These are phyloP conservation scores for Rhizopogon vinicolor DNA, from an alignment of 768 basidiomycete genomes.

Conservation along the genomic window DNA sequence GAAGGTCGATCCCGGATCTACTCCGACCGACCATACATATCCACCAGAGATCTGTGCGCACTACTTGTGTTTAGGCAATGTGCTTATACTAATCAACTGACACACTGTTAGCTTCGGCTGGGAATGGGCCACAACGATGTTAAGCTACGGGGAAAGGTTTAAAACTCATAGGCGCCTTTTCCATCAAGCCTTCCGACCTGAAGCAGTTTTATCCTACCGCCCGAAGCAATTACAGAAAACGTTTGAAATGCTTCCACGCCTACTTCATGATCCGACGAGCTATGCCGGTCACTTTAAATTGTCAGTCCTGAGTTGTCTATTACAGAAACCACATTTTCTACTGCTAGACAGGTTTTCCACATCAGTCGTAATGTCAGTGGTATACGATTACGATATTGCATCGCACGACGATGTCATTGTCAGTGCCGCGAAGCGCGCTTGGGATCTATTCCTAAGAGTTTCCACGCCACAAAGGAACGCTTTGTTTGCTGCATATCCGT, in stretches of 20 bases:
- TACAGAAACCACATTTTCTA: neutral
- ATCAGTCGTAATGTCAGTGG: constrained; percentile 18
- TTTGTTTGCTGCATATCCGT: neutral
- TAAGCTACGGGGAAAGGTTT: neutral
- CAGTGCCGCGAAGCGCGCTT: neutral
- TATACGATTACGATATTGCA: neutral
- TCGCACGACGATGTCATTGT: neutral
- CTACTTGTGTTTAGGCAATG: too few species aligned
- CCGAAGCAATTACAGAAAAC: constrained; percentile 2
- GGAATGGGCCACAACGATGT: constrained; percentile 8
- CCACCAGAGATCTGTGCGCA: too few species aligned
- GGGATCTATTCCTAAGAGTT: neutral
- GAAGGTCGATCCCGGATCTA: too few species aligned
- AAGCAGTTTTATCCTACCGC: neutral
- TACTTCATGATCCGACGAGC: neutral
- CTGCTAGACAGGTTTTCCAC: neutral
- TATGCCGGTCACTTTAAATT: neutral
- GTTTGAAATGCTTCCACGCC: neutral
- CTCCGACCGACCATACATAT: too few species aligned
- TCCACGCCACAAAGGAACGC: neutral
- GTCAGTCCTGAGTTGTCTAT: constrained; percentile 12
- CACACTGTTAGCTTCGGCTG: constrained; percentile 12
- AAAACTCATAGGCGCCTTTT: neutral
- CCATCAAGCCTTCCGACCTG: neutral
- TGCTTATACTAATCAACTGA: too few species aligned